Evolutionary conservation across 169 alveolate genomes (phyloP), one percentile per base, ranked within the genome.

Genomic region (Plasmodium sp.): DNA sequence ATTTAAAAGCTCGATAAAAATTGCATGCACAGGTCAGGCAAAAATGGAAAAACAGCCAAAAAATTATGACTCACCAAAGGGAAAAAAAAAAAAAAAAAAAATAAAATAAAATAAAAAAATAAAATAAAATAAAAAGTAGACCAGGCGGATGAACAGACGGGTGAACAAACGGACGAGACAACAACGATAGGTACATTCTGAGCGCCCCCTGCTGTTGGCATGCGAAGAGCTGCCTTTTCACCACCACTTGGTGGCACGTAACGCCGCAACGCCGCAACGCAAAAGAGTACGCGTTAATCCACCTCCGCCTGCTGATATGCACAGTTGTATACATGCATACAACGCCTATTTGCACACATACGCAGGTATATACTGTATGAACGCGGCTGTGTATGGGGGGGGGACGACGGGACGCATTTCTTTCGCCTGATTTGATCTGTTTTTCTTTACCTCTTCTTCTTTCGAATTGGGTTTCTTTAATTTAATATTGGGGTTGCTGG

Each of bases 391-490:
- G n/a, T 1, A n/a, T 3, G 75, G 75, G 75, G 34, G 34, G 18
- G 14, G 34, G n/a, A n/a, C 27, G 3, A 62, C 1, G 34, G 31
- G 75, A 62, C 10, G 9, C 34, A 62, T 36, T n/a, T 5, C 75
- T 62, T 22, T 62, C 27, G 7, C 10, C 75, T 62, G 34, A 16
- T 48, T 79, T 18, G 45, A 31, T 79, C 22, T 79, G 56, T 18
- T 80, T 41, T 54, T 82, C 39, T 33, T 67, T 84, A 84, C 92
- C 75, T 84, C 92, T 54, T 84, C 92, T 45, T 82, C 90, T 84
- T 84, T 84, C 33, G 92, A 84, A 84, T 67, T 84, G 9, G 83
- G 92, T 36, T 54, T 84, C 92, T 84, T 84, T 39, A 84, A 22
- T 54, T 84, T 84, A 16, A 82, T 82, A 31, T 82, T 82, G 27